Percentiles rank a stretch among this genome's conserved stretches.
These are phyloP conservation scores for Coemansia sp. DNA, from an alignment of 192 early-diverging fungal species.

Conservation along the genomic window DNA sequence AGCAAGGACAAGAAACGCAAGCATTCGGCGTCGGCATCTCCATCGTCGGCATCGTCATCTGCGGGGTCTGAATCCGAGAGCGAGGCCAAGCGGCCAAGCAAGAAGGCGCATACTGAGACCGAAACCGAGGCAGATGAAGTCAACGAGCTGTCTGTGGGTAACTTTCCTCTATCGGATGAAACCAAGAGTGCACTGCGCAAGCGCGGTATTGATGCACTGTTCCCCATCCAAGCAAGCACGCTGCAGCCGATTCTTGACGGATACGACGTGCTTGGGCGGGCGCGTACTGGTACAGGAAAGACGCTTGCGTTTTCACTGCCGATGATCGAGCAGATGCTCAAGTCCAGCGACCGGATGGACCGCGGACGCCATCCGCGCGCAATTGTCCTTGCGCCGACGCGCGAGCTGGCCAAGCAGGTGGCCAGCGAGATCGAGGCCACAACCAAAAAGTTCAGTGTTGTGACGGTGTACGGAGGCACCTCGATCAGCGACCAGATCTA, in stretches of 20 bases:
- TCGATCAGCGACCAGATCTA: constrained; percentile 84
- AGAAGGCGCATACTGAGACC: constrained; percentile 54
- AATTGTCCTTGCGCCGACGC: constrained; percentile 84
- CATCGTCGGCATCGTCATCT: constrained; percentile 23
- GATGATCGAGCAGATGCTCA: constrained; percentile 73
- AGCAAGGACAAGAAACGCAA: constrained; percentile 53
- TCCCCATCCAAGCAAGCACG: constrained; percentile 94
- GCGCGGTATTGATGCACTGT: constrained; percentile 79
- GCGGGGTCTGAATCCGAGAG: constrained; percentile 32
- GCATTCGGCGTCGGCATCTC: constrained; percentile 37
- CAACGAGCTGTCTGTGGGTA: constrained; percentile 59
- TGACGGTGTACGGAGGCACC: constrained; percentile 88
- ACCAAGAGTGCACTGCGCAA: constrained; percentile 69
- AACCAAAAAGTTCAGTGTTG: constrained; percentile 60
- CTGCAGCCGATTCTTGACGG: constrained; percentile 65
- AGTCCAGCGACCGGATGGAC: constrained; percentile 21
- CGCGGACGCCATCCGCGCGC: constrained; percentile 61
- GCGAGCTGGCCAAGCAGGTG: constrained; percentile 89
- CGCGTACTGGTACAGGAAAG: constrained; percentile 98
- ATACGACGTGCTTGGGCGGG: constrained; percentile 87
- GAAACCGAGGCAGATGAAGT: constrained; percentile 45
- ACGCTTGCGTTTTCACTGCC: constrained; percentile 94
- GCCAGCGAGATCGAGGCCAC: constrained; percentile 72
- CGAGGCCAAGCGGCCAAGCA: constrained; percentile 44
- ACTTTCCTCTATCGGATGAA: constrained; percentile 63